Evolutionary conservation across 139 green algal species (phyloP), one percentile per base, ranked within the genome.

Genomic region (Microglena sp.): DNA sequence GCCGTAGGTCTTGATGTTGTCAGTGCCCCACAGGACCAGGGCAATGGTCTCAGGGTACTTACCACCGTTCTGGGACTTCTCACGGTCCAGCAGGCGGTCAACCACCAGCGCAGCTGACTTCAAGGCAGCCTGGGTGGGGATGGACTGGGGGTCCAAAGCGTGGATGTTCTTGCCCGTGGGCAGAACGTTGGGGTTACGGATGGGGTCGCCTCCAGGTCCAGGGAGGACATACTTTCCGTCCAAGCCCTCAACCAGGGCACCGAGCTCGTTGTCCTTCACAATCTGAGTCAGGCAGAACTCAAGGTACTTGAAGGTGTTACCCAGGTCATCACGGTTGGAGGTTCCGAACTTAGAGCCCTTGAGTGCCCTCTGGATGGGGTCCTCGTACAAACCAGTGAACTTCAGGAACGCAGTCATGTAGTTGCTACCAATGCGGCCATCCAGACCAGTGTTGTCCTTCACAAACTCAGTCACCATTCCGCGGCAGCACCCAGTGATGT

Each of bases 1-100:
- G 65, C 93, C 93, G 58, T 99, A 99, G 26, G 93, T 99, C 88
- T 99, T 99, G 84, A 99, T 99, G 90, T 99, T 99, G 84, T 99
- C 93, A n/a, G 93, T 99, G 60, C 93, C 93, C 93, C 93, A 99
- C 63, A 99, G 85, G 55, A 99, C 93, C 36, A 99, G 87, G 1
- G 93, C 93, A 54, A 99, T 94, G 34, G 85, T 91, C 85, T 99
- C 93, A 3, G 93, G 93, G 71, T 89, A 99, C 66, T 88, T 88
- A 71, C 90, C 90, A 46, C 83, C 88, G 72, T 93, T 95, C 68
- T 96, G 87, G 35, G 78, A 59, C 11, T 75, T 76, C 84, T 99
- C 87, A 35, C 89, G 82, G 70, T 96, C 90, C 59, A 99, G 77
- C 67, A 99, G 79, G 33, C 91, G 84, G n/a, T 97, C 90, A 53